Conservation (phyloP, 768 basidiomycete genomes). For the Solioccasus polychromus region DNA sequence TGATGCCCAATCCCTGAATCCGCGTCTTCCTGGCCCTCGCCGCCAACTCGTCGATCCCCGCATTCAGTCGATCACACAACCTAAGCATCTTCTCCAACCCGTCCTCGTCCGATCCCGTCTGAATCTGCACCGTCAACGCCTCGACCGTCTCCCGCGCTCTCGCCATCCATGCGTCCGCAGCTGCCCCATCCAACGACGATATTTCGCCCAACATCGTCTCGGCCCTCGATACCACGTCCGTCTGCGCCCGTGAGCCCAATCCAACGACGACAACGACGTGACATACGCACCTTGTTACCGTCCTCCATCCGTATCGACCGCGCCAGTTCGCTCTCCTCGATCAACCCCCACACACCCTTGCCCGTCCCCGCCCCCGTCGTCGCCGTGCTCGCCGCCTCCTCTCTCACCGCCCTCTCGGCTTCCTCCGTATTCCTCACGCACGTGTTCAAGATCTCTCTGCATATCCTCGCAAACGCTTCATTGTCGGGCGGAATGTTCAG, state of each 20-base stretch:
- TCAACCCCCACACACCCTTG: constrained; percentile 81
- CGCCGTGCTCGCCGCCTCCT: constrained; percentile 8
- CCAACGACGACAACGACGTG: constrained; percentile 27
- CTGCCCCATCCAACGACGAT: constrained; percentile 1
- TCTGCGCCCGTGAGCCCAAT: constrained; percentile 1
- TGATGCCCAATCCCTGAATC: constrained; percentile 45
- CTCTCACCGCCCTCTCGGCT: constrained; percentile 46
- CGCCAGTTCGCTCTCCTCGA: constrained; percentile 82
- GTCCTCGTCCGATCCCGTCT: constrained; percentile 47
- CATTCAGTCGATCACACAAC: constrained; percentile 70
- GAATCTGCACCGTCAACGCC: constrained; percentile 51
- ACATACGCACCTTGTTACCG: constrained; percentile 44
- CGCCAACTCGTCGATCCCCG: constrained; percentile 49
- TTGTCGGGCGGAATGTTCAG: constrained; percentile 86
- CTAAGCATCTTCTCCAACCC: constrained; percentile 65
- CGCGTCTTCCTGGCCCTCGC: constrained; percentile 39
- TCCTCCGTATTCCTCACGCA: constrained; percentile 95
- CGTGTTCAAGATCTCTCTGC: constrained; percentile 83
- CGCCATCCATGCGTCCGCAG: background rate
- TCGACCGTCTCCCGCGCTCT: constrained; percentile 39
- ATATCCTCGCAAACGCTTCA: constrained; percentile 80
- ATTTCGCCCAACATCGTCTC: constrained; percentile 41
- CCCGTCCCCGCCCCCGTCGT: constrained; percentile 51
- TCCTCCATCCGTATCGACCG: constrained; percentile 55
- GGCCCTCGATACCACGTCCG: constrained; percentile 32